Conservation (phyloP, 768 basidiomycete genomes). For the Coprinellus micaceus region DNA sequence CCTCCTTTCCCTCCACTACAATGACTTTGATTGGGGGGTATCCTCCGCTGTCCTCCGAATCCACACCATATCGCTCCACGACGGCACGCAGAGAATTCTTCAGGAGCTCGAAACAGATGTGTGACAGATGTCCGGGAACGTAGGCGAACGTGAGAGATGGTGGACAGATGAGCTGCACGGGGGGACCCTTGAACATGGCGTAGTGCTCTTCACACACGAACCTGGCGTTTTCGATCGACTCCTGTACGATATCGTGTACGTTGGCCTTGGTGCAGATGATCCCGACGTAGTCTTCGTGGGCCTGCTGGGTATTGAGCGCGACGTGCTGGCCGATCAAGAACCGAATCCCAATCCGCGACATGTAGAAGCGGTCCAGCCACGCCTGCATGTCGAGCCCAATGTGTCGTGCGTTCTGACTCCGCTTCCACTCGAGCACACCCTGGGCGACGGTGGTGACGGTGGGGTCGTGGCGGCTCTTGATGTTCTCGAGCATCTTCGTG, state of each 20-base stretch:
- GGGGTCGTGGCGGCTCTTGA: conserved; percentile 94
- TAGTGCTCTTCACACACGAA: conserved; percentile 95
- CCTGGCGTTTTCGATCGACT: conserved; percentile 96
- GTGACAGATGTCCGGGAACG: conserved; percentile 93
- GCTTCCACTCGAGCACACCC: conserved; percentile 93
- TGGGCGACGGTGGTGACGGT: conserved; percentile 97
- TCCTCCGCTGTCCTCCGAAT: conserved; percentile 54
- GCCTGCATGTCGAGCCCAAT: conserved; percentile 88
- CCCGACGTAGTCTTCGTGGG: conserved; percentile 90
- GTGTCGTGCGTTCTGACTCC: conserved; percentile 57
- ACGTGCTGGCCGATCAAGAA: conserved; percentile 98
- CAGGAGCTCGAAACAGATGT: conserved; percentile 94
- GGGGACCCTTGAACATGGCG: conserved; percentile 92
- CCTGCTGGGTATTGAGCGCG: conserved; percentile 86
- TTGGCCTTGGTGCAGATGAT: conserved; percentile 96
- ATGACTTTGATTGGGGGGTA: conserved; percentile 92
- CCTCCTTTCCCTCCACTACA: conserved; percentile 95
- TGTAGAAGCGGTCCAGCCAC: conserved; percentile 96
- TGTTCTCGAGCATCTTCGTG: conserved; percentile 79
- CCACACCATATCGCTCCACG: conserved; percentile 86
- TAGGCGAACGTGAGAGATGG: conserved; percentile 84
- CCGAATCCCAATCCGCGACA: conserved; percentile 92
- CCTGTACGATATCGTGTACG: conserved; percentile 95
- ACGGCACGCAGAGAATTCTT: conserved; percentile 98
- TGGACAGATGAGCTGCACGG: conserved; percentile 95